Base-by-base conservation (phyloP, 2,329 filamentous ascomycete genomes). In the Fusarium sp. region DNA sequence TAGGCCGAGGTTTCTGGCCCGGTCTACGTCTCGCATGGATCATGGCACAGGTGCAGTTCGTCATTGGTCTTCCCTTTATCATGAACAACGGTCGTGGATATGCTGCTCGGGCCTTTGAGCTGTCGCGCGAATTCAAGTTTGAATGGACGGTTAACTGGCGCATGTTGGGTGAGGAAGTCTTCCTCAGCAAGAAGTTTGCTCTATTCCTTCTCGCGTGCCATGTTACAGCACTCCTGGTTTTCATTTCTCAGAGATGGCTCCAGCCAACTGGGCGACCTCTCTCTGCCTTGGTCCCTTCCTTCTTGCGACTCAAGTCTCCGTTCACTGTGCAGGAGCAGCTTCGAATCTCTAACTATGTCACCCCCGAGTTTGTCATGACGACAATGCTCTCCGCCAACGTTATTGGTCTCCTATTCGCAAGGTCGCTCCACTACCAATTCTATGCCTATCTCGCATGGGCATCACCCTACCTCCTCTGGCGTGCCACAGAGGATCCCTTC, bases 121-220 rank as follows among this genome's bases (percentile, higher is more conserved):
- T 99, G 62, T 94, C 92, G 48, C 87, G 96, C 57, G 89, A 93
- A 74, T 99, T 99, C 82, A 86, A 97, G 74, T 98, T 95, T 85
- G 94, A 95, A 81, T 99, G 96, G 96, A 99, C 96, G 0, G 96
- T 99, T 72, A 99, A 99, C 80, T 99, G 96, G 96, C 90, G 94
- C 56, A 98, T 98, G 78, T 82, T 98, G n/a, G 90, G 92, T 18
- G 94, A 98, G 80, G 88, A 92, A 9, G 80, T 83, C 0, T 99
- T 99, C 75, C 86, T 97, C 48, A 87, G 85, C 72, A 87, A 83
- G 63, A 78, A 82, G 3, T 97, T 97, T 77, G 88, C 93, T 27
- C 73, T 90, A 20, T 79, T 82, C 16, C 85, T 98, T 53, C 84
- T 97, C 27, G 84, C 80, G 3, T 76, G 88, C 58, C 93, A 98